phyloP scores from a whole-genome alignment of 257 asterid species.

The Primulina huaijiensis region DNA sequence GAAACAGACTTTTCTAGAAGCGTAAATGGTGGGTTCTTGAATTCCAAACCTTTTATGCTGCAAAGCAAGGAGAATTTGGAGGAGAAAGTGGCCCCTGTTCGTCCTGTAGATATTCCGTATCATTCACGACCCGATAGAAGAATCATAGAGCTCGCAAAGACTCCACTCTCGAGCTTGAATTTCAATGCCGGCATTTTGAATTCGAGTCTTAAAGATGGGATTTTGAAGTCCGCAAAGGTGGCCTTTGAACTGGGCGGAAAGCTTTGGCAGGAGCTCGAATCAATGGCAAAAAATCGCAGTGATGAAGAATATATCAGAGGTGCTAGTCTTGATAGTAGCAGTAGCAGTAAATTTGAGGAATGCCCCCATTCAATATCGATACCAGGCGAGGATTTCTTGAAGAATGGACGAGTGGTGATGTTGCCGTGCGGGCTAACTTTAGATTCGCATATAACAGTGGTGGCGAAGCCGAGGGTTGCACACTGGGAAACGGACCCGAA shows the following conservation, averaged over 20 bases:
- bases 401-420: constrained; percentile 50
- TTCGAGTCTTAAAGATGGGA: constrained; percentile 42
- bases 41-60: constrained; percentile 52
- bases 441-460: constrained; percentile 81
- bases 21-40: constrained; percentile 49
- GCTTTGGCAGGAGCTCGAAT: constrained; percentile 70
- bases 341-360: constrained; percentile 27
- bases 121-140: constrained; percentile 45
- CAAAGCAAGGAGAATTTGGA: constrained; percentile 69
- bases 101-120: constrained; percentile 52
- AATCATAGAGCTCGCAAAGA: constrained; percentile 19
- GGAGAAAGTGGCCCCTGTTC: constrained; percentile 55
- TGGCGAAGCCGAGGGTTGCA: constrained; percentile 70
- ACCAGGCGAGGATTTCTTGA: constrained; percentile 49
- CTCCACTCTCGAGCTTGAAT: constrained; percentile 48
- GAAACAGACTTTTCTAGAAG: constrained; percentile 35
- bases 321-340: constrained; percentile 14
- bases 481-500: constrained; percentile 71
- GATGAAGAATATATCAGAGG: constrained; percentile 6
- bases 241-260: constrained; percentile 71
- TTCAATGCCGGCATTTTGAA: constrained; percentile 50
- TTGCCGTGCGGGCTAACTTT: constrained; percentile 84
- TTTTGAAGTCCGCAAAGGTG: constrained; percentile 56
- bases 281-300: constrained; percentile 24
- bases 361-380: constrained; percentile 67